Evolutionary conservation across 192 early-diverging fungal species (phyloP), one percentile per base, ranked within the genome.

Genomic region (Podila clonocystis): DNA sequence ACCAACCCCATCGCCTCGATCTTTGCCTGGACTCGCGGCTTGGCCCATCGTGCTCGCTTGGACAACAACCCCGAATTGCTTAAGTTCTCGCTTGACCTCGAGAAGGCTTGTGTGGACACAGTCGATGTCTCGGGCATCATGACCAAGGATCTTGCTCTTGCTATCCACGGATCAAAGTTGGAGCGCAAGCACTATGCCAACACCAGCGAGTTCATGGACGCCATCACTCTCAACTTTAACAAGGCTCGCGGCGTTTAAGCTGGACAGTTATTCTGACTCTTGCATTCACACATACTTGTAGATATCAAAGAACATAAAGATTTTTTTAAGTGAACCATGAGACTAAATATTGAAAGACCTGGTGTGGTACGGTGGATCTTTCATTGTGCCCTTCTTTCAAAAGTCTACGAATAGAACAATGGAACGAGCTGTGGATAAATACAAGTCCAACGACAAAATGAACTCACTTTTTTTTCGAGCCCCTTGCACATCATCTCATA

Each of bases 1-100:
- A 99, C 97, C 84, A 99, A 98, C 92, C 96, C 97, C 5, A 95
- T 98, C 68, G 97, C 97, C 6, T 94, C 92, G 28, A 98, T 99
- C 87, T 99, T 96, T 82, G 96, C 96, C 31, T 93, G 94, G 94
- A 89, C 96, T 61, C 94, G 96, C 65, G 97, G 97, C 55, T 88
- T 97, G 73, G 92, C 91, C n/a, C 97, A 99, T 82, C 94, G 96
- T 68, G 96, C 97, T 58, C 93, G 92, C 86, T 84, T 97, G 24
- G 97, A 98, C 82, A 84, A 87, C 50, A 95, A 96, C 82, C 78
- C 88, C n/a, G 90, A 88, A 28, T 87, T 99, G 64, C 84, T 85
- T 60, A 78, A 83, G 52, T 99, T 96, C 88, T 87, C 92, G 50
- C 74, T 87, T 48, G 89, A 93, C 70, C 89, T 99, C 61, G 97